Evolutionary conservation across 75 land plant species (phyloP).

Genomic region (Pseudotsuga menziesii): DNA sequence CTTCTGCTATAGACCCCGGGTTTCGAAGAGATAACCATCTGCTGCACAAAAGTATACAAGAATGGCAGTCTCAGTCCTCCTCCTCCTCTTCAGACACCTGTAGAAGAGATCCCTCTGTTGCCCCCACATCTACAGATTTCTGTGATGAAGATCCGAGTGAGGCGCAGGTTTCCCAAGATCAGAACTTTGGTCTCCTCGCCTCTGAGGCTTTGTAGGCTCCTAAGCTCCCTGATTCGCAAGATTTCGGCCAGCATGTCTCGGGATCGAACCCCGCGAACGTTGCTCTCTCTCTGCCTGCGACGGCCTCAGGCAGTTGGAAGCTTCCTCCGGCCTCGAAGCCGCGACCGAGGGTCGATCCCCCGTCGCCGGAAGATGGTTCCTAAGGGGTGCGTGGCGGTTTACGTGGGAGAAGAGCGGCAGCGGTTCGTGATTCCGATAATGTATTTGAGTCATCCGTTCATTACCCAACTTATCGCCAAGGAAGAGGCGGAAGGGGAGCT

Average conservation of each 20-base stretch:
- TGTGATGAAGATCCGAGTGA: background rate
- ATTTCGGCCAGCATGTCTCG: background rate
- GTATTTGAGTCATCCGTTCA: slow-evolving; percentile 9
- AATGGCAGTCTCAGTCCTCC: too few relatives aligned
- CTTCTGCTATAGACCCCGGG: too few relatives aligned
- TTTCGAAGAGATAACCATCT: too few relatives aligned
- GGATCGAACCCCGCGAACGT: background rate
- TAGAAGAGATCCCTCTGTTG: too few relatives aligned
- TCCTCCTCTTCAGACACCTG: too few relatives aligned
- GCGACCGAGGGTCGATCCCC: background rate
- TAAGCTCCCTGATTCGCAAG: background rate
- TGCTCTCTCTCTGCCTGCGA: background rate
- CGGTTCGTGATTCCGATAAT: slow-evolving; percentile 10
- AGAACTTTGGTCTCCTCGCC: background rate
- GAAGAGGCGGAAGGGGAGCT: background rate
- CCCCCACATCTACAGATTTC: too few relatives aligned
- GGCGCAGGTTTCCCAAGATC: background rate
- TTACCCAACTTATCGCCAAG: background rate
- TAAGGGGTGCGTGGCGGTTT: slow-evolving; percentile 7
- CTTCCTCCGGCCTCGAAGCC: background rate
- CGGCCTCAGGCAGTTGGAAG: background rate
- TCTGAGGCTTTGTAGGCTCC: background rate
- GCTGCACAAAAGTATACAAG: too few relatives aligned
- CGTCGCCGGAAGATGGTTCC: background rate
- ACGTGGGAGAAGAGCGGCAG: slow-evolving; percentile 9